Evolutionary conservation across 768 basidiomycete genomes (phyloP).

Genomic region (Lactarius quietus): DNA sequence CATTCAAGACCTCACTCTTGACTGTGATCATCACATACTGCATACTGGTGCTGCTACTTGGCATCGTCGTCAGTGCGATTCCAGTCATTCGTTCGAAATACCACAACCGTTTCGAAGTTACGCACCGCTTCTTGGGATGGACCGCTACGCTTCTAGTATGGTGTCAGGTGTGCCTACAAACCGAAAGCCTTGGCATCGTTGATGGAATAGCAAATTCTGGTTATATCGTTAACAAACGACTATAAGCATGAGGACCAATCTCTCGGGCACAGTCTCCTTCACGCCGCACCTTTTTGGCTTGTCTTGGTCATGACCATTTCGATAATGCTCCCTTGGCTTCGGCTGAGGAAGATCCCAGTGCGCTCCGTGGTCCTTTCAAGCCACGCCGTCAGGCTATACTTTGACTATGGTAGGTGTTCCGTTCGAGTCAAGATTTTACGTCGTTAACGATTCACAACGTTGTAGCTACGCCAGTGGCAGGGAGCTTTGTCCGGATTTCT

Average conservation of each 20-base stretch:
- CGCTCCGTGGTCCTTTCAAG: conserved; percentile 49
- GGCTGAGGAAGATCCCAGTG: conserved; percentile 54
- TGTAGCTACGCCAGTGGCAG: conserved; percentile 34
- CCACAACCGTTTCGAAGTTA: conserved; percentile 53
- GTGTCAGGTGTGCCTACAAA: conserved; percentile 41
- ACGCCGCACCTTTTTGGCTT: conserved; percentile 53
- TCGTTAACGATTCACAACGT: conserved; percentile 26
- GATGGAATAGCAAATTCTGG: conserved; percentile 30
- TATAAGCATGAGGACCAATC: conserved; percentile 39
- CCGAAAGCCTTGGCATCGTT: not conserved
- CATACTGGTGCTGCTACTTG: conserved; percentile 45
- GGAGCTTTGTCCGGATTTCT: conserved; percentile 37
- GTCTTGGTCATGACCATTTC: conserved; percentile 51
- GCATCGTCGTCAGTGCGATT: conserved; percentile 50
- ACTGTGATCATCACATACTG: conserved; percentile 51
- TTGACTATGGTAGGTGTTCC: conserved; percentile 47
- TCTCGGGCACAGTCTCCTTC: conserved; percentile 43
- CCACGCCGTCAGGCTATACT: conserved; percentile 56
- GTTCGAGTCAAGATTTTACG: not conserved
- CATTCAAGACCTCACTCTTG: conserved; percentile 39
- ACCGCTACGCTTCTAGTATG: conserved; percentile 49
- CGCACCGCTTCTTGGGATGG: conserved; percentile 59
- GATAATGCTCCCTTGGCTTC: conserved; percentile 57
- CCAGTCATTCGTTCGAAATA: conserved; percentile 44
- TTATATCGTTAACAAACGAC: conserved; percentile 51